Percentiles rank a stretch among this genome's conserved stretches.
Evolutionary conservation across 768 basidiomycete genomes (phyloP).

Genomic region (Mycena kentingensis): DNA sequence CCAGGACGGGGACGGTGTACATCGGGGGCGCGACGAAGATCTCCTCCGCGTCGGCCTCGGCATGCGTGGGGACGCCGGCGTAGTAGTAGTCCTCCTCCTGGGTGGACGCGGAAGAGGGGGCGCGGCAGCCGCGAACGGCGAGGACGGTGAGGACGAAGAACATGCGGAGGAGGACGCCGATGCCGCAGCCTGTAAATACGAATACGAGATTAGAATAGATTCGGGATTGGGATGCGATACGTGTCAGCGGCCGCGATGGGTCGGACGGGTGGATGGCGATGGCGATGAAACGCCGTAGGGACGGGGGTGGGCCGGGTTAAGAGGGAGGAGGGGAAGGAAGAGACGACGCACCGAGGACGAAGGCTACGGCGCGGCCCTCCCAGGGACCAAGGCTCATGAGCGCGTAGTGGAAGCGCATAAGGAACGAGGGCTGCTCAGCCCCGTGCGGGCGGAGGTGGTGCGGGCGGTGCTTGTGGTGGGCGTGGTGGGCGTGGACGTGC

Average conservation of each 20-base stretch:
- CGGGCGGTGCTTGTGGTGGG: constrained; percentile 27
- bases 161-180: constrained; percentile 82
- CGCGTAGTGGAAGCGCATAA: constrained; percentile 62
- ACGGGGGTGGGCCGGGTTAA: not conserved
- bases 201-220: not conserved
- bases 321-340: constrained; percentile 2
- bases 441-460: constrained; percentile 31
- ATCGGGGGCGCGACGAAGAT: constrained; percentile 54
- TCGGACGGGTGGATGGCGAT: not conserved
- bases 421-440: constrained; percentile 46
- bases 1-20: constrained; percentile 42
- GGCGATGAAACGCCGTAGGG: not conserved
- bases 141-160: constrained; percentile 72
- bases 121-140: constrained; percentile 55
- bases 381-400: constrained; percentile 74
- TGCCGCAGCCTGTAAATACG: constrained; percentile 64
- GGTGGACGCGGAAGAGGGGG: constrained; percentile 30
- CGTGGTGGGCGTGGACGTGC: constrained; percentile 28
- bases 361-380: constrained; percentile 83
- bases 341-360: constrained; percentile 67
- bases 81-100: constrained; percentile 43
- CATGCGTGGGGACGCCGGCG: constrained; percentile 39
- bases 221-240: not conserved
- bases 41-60: constrained; percentile 52
- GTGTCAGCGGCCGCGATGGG: constrained; percentile 2